Conservation (phyloP, 2,329 filamentous ascomycete genomes). For the Colletotrichum sp. region DNA sequence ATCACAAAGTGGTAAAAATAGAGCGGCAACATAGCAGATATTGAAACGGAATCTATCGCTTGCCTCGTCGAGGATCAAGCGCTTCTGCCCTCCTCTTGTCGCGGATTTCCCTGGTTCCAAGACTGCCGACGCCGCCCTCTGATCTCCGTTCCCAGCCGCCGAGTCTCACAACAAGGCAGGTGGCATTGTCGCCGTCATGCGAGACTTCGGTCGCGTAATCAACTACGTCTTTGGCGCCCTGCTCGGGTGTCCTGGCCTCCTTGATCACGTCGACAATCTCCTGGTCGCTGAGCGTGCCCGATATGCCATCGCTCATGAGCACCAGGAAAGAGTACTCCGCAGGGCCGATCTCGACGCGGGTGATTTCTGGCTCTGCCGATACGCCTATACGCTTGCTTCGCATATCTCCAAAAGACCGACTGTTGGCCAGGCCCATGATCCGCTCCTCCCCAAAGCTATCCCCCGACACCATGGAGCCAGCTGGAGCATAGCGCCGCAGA, state of each 20-base stretch:
- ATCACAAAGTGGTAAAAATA: neutral
- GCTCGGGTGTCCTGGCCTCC: slow-evolving; percentile 88
- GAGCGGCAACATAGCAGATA: neutral
- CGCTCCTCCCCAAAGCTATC: slow-evolving; percentile 98
- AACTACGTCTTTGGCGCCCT: slow-evolving; percentile 80
- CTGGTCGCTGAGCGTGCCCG: slow-evolving; percentile 85
- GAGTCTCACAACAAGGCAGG: slow-evolving; percentile 69
- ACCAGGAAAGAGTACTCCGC: slow-evolving; percentile 91
- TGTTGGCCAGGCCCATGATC: slow-evolving; percentile 92
- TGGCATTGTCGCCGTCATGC: slow-evolving; percentile 70
- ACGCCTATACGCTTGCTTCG: slow-evolving; percentile 91
- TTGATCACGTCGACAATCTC: slow-evolving; percentile 97
- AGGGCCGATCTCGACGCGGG: slow-evolving; percentile 77
- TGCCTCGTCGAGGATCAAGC: slow-evolving; percentile 77
- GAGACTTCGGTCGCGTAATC: slow-evolving; percentile 88
- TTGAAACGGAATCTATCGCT: slow-evolving; percentile 39
- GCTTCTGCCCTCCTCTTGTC: slow-evolving; percentile 85
- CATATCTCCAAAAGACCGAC: slow-evolving; percentile 92
- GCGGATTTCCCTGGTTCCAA: slow-evolving; percentile 91
- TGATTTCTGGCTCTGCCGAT: slow-evolving; percentile 90
- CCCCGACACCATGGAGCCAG: slow-evolving; percentile 78
- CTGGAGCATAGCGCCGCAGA: slow-evolving; percentile 80
- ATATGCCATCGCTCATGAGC: slow-evolving; percentile 87
- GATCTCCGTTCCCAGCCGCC: slow-evolving; percentile 75
- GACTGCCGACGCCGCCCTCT: slow-evolving; percentile 86